Conservation (phyloP, 768 basidiomycete genomes). For the Trametes cinnabarina region DNA sequence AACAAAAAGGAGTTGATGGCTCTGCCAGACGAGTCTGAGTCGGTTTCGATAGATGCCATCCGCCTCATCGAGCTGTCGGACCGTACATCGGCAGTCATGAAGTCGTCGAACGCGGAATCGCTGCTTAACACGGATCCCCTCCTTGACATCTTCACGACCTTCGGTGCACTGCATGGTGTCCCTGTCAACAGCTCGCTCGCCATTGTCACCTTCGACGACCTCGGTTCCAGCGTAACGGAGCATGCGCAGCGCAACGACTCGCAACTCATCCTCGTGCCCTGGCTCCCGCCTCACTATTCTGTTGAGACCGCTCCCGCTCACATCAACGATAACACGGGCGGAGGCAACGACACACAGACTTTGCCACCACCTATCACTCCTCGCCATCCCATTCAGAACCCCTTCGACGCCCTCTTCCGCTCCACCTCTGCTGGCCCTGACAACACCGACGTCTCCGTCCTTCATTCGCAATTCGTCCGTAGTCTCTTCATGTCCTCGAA, state of each 20-base stretch:
- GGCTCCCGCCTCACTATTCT: constrained; percentile 49
- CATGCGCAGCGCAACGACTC: constrained; percentile 58
- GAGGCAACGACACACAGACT: background rate
- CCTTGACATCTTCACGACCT: constrained; percentile 72
- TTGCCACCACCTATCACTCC: constrained; percentile 18
- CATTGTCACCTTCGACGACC: constrained; percentile 75
- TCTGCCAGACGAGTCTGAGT: constrained; percentile 9
- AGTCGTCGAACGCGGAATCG: constrained; percentile 60
- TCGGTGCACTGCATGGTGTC: constrained; percentile 68
- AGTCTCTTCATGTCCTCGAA: constrained; percentile 68
- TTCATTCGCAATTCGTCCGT: constrained; percentile 84
- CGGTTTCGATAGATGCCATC: constrained; percentile 67
- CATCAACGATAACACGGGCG: constrained; percentile 18
- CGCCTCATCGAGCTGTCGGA: constrained; percentile 83
- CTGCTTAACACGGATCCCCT: constrained; percentile 72
- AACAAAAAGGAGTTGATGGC: constrained; percentile 1
- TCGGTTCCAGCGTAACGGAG: constrained; percentile 65
- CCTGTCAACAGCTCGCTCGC: constrained; percentile 62
- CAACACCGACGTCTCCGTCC: constrained; percentile 46
- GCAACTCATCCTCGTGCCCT: constrained; percentile 82
- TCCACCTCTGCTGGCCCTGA: constrained; percentile 27
- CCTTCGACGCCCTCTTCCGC: constrained; percentile 71
- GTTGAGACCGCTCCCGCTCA: constrained; percentile 5
- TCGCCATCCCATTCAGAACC: constrained; percentile 43
- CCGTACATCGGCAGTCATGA: constrained; percentile 64